phyloP scores from a whole-genome alignment of 495 filamentous ascomycete species.

The Elaphomyces granulatus region DNA sequence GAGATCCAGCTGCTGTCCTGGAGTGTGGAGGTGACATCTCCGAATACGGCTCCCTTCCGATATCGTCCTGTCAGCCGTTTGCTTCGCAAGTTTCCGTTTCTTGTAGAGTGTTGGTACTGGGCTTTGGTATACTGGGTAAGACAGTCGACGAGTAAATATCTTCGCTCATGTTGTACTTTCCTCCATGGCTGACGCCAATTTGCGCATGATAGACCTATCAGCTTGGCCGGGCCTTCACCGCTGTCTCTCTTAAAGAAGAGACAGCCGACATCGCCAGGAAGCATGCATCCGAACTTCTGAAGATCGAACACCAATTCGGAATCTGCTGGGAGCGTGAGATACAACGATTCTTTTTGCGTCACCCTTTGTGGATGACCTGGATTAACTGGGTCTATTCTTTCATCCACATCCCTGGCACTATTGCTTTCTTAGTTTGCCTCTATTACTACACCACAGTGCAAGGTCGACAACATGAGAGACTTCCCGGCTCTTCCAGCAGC shows the following conservation, averaged over 20 bases:
- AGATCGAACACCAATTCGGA: conserved; percentile 36
- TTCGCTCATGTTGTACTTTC: too few species aligned
- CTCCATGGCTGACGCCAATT: too few species aligned
- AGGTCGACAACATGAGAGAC: conserved; percentile 17
- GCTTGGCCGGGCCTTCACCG: conserved; percentile 46
- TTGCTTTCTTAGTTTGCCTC: conserved; percentile 51
- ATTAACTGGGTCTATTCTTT: conserved; percentile 61
- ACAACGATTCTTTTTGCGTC: conserved; percentile 39
- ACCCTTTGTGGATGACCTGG: conserved; percentile 29
- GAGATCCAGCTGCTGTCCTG: conserved; percentile 23
- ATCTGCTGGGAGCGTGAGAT: conserved; percentile 43
- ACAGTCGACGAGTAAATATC: conserved; percentile 1
- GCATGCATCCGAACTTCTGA: conserved; percentile 44
- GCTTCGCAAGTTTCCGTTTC: conserved; percentile 55
- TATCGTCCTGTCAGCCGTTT: conserved; percentile 41
- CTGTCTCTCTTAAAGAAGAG: conserved; percentile 41
- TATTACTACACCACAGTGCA: conserved; percentile 50
- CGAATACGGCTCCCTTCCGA: conserved; percentile 40
- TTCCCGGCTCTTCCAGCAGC: conserved; percentile 23
- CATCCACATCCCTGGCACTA: conserved; percentile 71
- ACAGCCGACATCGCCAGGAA: conserved; percentile 41
- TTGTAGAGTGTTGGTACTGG: conserved; percentile 76
- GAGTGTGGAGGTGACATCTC: conserved; percentile 30
- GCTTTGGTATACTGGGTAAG: conserved; percentile 48
- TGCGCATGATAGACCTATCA: conserved; percentile 48